Percentiles rank a stretch among this genome's conserved stretches.
Conservation (phyloP, 805 yeast species). For the Metschnikowia similis region DNA sequence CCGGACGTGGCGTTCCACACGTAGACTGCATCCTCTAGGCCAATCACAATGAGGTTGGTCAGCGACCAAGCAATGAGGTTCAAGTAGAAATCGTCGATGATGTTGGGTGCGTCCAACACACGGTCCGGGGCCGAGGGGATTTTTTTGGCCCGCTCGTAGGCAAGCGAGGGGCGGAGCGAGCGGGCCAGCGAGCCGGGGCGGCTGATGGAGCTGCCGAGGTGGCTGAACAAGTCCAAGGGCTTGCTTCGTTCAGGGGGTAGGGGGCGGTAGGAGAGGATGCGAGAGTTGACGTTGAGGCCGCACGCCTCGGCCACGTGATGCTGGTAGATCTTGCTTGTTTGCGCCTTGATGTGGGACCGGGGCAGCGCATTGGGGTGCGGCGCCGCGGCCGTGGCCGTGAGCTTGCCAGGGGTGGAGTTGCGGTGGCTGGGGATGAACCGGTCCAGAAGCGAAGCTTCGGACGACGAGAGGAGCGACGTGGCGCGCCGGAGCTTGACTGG, state of each 20-base stretch:
- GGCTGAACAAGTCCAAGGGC: slow-evolving; percentile 31
- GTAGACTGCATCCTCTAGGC: slow-evolving; percentile 76
- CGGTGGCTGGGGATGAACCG: slow-evolving; percentile 43
- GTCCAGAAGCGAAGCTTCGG: slow-evolving; percentile 22
- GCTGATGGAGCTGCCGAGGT: slow-evolving; percentile 17
- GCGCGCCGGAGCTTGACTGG: slow-evolving; percentile 17
- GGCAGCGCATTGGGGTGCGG: slow-evolving; percentile 49
- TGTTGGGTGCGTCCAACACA: slow-evolving; percentile 93
- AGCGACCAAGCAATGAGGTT: slow-evolving; percentile 85
- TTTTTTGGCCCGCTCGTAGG: slow-evolving; percentile 66
- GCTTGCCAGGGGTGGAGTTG: slow-evolving; percentile 36
- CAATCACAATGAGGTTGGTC: slow-evolving; percentile 80
- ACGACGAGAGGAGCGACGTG: slow-evolving; percentile 12
- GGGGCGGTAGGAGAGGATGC: slow-evolving; percentile 86
- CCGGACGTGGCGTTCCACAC: slow-evolving; percentile 91
- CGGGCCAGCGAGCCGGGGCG: slow-evolving; percentile 10
- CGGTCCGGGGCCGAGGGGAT: slow-evolving; percentile 87
- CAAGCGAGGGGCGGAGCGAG: slow-evolving; percentile 44
- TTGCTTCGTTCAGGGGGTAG: slow-evolving; percentile 63
- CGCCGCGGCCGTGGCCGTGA: slow-evolving; percentile 26
- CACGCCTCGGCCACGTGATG: slow-evolving; percentile 91
- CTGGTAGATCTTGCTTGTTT: slow-evolving; percentile 57
- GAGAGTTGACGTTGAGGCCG: slow-evolving; percentile 76
- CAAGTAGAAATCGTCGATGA: slow-evolving; percentile 86
- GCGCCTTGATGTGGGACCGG: slow-evolving; percentile 50